These are phyloP conservation scores for Penicillium flavigenum DNA, from an alignment of 495 filamentous ascomycete genomes.

Conservation along the genomic window DNA sequence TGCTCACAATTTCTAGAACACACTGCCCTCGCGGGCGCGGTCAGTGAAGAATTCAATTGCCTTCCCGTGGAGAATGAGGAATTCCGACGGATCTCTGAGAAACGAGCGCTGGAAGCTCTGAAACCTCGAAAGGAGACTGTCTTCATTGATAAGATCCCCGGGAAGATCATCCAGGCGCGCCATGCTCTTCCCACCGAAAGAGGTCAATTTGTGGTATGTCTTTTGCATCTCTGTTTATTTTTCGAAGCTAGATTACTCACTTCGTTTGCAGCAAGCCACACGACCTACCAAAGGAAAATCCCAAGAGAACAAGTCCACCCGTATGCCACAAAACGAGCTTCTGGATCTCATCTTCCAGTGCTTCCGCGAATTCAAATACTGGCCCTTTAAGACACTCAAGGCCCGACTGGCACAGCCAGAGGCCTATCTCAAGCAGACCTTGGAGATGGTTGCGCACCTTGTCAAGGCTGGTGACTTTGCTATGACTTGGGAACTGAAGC, in stretches of 20 bases:
- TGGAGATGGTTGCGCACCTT: constrained; percentile 78
- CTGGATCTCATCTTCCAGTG: constrained; percentile 76
- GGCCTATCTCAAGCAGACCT: constrained; percentile 78
- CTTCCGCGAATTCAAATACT: constrained; percentile 83
- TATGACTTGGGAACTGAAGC: constrained; percentile 77
- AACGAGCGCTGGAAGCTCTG: constrained; percentile 60
- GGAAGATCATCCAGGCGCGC: constrained; percentile 39
- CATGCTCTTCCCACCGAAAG: constrained; percentile 39
- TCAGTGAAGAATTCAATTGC: constrained; percentile 75
- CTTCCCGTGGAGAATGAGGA: constrained; percentile 74
- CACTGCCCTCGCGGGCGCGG: constrained; percentile 70
- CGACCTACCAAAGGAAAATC: constrained; percentile 41
- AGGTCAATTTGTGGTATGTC: constrained; percentile 46
- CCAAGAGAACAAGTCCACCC: constrained; percentile 77
- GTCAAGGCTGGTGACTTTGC: constrained; percentile 79
- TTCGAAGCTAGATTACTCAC: constrained; percentile 17
- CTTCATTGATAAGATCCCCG: constrained; percentile 43
- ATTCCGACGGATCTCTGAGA: constrained; percentile 59
- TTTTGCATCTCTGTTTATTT: neutral
- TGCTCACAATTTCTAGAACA: constrained; percentile 59
- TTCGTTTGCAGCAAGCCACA: constrained; percentile 34
- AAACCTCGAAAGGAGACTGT: constrained; percentile 57
- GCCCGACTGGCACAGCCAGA: constrained; percentile 77
- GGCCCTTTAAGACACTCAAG: constrained; percentile 82
- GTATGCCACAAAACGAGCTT: constrained; percentile 83